A percentile compares a stretch with the other conserved stretches of the same genome.
phyloP scores from a whole-genome alignment of 176 grass and related monocot genomes.

The Juncus effusus region DNA sequence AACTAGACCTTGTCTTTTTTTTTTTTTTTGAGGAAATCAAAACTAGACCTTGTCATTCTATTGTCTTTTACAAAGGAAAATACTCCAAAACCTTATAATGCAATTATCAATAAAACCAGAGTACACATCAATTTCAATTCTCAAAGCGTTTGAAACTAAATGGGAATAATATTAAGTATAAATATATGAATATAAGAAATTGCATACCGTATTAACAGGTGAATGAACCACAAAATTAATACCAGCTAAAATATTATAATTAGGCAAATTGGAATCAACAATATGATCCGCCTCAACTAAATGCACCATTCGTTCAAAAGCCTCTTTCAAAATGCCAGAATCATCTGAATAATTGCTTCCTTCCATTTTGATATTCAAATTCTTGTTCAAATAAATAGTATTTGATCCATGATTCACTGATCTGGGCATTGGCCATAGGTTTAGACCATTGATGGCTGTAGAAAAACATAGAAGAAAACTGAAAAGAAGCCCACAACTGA shows the following conservation, averaged over 20 bases:
- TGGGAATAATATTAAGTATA: neutral
- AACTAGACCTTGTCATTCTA: too few species aligned
- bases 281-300: slow-evolving; percentile 49
- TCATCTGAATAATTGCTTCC: slow-evolving; percentile 63
- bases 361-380: slow-evolving; percentile 44
- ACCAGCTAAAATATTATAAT: slow-evolving; percentile 37
- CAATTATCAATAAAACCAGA: too few species aligned
- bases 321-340: slow-evolving; percentile 70
- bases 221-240: slow-evolving; percentile 63
- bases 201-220: slow-evolving; percentile 45
- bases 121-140: too few species aligned
- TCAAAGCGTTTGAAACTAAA: neutral
- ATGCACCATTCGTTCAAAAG: slow-evolving; percentile 64
- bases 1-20: too few species aligned
- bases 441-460: slow-evolving; percentile 33
- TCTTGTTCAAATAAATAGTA: slow-evolving; percentile 62
- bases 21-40: too few species aligned
- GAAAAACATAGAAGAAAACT: slow-evolving; percentile 35
- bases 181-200: slow-evolving; percentile 22
- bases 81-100: too few species aligned
- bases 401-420: slow-evolving; percentile 45
- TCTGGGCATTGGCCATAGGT: slow-evolving; percentile 87
- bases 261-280: slow-evolving; percentile 31
- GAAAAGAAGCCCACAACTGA: slow-evolving; percentile 45
- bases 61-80: too few species aligned